Evolutionary conservation across 805 yeast genomes (phyloP), one percentile per base, ranked within the genome.

Genomic region (Starmerella ratchasimensis): DNA sequence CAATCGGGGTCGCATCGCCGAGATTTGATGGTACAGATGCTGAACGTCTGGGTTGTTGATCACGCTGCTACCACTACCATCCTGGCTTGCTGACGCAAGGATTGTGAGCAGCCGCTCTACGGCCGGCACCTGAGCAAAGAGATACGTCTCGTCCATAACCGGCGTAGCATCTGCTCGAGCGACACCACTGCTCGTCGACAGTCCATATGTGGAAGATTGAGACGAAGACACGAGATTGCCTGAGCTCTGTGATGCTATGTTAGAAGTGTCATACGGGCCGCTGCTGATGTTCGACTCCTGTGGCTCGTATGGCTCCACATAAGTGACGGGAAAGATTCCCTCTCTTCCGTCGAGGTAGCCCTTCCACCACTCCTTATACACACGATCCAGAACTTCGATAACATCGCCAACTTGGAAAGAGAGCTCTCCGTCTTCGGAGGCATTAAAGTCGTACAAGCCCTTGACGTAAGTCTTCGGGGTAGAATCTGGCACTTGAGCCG

Each of bases 301-400:
- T 5, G 28, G 28, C 15, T 19, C n/a, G 4, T 21, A 6, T 8
- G 21, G 28, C 38, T 50, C 53, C 1, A 90, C 97, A 53, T 90
- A 88, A 55, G 88, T 88, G 41, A 81, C 68, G 0, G 98, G 98
- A 58, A 88, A 84, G 11, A 90, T 77, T 15, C 98, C 98, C 35
- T 74, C 66, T 38, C 68, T 69, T 1, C 95, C 95, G 38, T 71
- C 67, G 36, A 88, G 60, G 5, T 88, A 72, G 13, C 98, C 98
- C 47, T 82, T 69, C 78, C 95, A 81, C 98, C 98, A 88, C 53
- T 88, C 97, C 44, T 81, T 68, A 56, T 84, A 86, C 5, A 80
- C 93, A 13, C 78, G 68, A 50, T 86, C 97, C 25, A 86, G 65
- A 1, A 90, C 94, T 1, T 78, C 76, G 34, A 88, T 86, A 11